A percentile compares a stretch with the other conserved stretches of the same genome.
Conservation (phyloP, 495 filamentous ascomycete genomes). For the Extremus antarcticus region DNA sequence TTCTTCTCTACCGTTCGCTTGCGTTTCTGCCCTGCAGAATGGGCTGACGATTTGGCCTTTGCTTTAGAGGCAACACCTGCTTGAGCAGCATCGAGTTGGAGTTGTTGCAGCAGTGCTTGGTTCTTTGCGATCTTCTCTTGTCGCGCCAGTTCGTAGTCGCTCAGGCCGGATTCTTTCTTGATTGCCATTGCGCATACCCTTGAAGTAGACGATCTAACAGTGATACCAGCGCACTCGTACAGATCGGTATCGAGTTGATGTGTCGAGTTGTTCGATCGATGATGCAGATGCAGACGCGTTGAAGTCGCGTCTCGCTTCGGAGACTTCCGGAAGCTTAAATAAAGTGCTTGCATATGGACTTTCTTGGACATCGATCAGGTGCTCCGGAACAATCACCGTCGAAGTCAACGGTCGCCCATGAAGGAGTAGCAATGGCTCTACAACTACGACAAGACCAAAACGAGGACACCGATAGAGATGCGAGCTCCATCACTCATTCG, state of each 20-base stretch:
- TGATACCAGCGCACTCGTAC: not conserved
- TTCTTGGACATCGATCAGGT: not conserved
- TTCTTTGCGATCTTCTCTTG: conserved; percentile 66
- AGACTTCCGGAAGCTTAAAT: not conserved
- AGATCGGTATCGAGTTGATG: not conserved
- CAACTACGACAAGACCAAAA: no score
- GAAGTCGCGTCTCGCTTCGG: not conserved
- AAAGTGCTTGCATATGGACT: not conserved
- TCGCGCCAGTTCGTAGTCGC: conserved; percentile 59
- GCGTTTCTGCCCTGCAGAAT: conserved; percentile 31
- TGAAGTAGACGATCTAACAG: not conserved
- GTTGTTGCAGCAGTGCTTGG: conserved; percentile 47
- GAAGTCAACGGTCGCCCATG: no score
- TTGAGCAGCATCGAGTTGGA: conserved; percentile 41
- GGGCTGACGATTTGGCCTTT: conserved; percentile 21
- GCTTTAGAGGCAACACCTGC: conserved; percentile 41
- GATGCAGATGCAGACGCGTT: not conserved
- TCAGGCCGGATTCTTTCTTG: conserved; percentile 33
- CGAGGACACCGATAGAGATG: not conserved
- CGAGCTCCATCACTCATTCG: not conserved
- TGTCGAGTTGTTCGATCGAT: not conserved
- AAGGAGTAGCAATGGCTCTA: no score
- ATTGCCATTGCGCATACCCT: not conserved
- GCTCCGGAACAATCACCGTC: not conserved
- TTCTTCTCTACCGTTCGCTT: conserved; percentile 42